These are phyloP conservation scores for Puccinia coronata DNA, from an alignment of 1,284 basidiomycete species.

Conservation along the genomic window DNA sequence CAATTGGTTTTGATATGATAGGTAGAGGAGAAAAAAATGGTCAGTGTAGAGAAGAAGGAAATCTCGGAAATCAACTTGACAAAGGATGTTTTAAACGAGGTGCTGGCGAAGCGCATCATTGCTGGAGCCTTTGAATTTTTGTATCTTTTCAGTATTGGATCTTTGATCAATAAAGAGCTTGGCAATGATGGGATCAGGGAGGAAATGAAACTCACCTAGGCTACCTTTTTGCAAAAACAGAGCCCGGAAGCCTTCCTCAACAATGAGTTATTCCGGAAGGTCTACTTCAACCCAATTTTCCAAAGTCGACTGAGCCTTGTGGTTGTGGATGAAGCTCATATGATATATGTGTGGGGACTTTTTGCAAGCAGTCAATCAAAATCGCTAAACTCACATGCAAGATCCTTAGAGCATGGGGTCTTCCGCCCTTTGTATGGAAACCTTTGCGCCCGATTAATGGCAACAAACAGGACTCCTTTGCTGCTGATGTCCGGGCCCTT, in stretches of 20 bases:
- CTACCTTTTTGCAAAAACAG: not conserved
- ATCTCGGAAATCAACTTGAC: not conserved
- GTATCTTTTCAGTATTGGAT: not conserved
- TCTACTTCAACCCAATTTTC: not conserved
- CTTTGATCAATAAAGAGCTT: too few species aligned
- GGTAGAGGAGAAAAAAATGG: not conserved
- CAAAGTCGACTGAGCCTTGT: not conserved
- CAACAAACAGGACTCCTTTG: not conserved
- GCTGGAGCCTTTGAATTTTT: not conserved
- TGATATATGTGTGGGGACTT: too few species aligned
- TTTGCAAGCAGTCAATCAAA: not conserved
- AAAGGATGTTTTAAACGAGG: too few species aligned
- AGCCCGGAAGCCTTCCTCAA: not conserved
- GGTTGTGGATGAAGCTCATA: not conserved
- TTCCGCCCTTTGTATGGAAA: conserved; percentile 25
- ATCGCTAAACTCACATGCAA: not conserved
- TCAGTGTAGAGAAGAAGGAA: not conserved
- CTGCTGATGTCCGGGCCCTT: conserved; percentile 12
- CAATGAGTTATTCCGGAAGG: not conserved
- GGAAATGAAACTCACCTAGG: too few species aligned
- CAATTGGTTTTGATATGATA: not conserved
- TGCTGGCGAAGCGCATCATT: not conserved
- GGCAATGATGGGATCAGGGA: not conserved
- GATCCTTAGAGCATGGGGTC: not conserved
- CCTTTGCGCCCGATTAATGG: not conserved